Evolutionary conservation across 805 yeast genomes (phyloP), one percentile per base, ranked within the genome.

Genomic region (Schwanniomyces polymorphus): DNA sequence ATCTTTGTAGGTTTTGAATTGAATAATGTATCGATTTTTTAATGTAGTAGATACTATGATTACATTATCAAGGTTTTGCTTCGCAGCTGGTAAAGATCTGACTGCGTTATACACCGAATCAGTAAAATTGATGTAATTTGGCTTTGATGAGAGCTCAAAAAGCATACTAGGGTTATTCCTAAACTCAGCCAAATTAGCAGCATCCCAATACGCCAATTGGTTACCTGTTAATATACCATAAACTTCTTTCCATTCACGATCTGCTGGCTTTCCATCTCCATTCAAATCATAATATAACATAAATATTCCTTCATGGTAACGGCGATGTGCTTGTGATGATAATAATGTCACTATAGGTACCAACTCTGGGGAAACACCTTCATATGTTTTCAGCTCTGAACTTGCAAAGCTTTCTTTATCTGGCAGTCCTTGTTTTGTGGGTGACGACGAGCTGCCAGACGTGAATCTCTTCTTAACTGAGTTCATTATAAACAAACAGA

Each of bases 181-280:
- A 51, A 77, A 76, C 50, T 73, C 75, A 11, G 85, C 81, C 47
- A 88, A 62, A 47, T 76, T 76, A 35, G 81, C 82, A 2, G 90
- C 89, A 61, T 91, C 91, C 97, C 98, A 94, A 51, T 89, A 80
- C 0, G 97, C 95, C 50, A 94, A 72, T 58, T 92, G 96, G 48
- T 89, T 88, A 17, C 99, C 99, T 4, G 89, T 82, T 37, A 94
- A 72, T 12, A 88, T 89, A 38, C 96, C 98, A 64, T 88, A 94
- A 21, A 91, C 97, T 68, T 94, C 97, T 45, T 79, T 76, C 99
- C 99, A 94, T 57, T 79, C 78, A 40, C 97, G 75, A 42, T 85
- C 88, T 0, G 86, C 84, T 0, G 97, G 91, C 46, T 84, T 79
- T 7, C 99, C 99, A 55, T 92, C 97, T 23, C 88, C 81, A 59